Percentiles rank a stretch among this genome's conserved stretches.
These are phyloP conservation scores for Pseudonectria buxi DNA, from an alignment of 2,329 filamentous ascomycete species.

Conservation along the genomic window DNA sequence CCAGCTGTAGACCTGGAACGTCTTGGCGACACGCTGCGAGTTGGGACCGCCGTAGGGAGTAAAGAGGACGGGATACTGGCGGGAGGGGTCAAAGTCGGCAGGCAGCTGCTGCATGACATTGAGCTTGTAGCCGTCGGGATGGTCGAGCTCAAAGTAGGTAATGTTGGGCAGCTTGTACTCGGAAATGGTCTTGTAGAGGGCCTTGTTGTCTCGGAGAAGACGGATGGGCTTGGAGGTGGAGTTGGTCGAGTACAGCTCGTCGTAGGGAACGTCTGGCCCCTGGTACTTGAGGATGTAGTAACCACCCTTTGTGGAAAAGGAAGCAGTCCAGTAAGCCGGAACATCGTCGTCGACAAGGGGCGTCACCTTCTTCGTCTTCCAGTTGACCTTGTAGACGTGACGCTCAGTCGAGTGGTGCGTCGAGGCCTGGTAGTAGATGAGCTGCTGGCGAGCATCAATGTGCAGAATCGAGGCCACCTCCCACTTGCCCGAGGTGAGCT, in stretches of 20 bases:
- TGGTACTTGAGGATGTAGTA: slow-evolving; percentile 61
- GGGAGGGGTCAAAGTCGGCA: slow-evolving; percentile 53
- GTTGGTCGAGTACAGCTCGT: slow-evolving; percentile 56
- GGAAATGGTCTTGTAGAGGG: slow-evolving; percentile 46
- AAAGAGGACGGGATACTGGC: slow-evolving; percentile 61
- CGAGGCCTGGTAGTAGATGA: slow-evolving; percentile 60
- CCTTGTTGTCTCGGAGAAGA: slow-evolving; percentile 54
- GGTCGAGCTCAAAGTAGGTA: slow-evolving; percentile 55
- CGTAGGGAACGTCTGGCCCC: slow-evolving; percentile 62
- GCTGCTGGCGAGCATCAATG: slow-evolving; percentile 47
- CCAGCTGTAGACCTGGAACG: slow-evolving; percentile 50
- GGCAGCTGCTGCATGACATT: slow-evolving; percentile 62
- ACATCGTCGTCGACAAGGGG: slow-evolving; percentile 55
- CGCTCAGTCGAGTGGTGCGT: slow-evolving; percentile 60
- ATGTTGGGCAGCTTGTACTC: slow-evolving; percentile 58
- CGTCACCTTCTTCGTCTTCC: slow-evolving; percentile 44
- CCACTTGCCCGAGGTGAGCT: slow-evolving; percentile 60
- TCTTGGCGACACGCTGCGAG: slow-evolving; percentile 54
- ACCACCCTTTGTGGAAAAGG: slow-evolving; percentile 54
- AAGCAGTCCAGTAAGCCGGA: slow-evolving; percentile 55
- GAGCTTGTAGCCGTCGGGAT: slow-evolving; percentile 53
- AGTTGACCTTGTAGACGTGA: slow-evolving; percentile 61
- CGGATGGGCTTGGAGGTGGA: slow-evolving; percentile 45
- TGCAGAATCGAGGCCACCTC: slow-evolving; percentile 55
- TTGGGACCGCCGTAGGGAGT: slow-evolving; percentile 63